A percentile compares a stretch with the other conserved stretches of the same genome.
Conservation (phyloP, 2,329 filamentous ascomycete genomes). For the Aspergillus costaricaensis region DNA sequence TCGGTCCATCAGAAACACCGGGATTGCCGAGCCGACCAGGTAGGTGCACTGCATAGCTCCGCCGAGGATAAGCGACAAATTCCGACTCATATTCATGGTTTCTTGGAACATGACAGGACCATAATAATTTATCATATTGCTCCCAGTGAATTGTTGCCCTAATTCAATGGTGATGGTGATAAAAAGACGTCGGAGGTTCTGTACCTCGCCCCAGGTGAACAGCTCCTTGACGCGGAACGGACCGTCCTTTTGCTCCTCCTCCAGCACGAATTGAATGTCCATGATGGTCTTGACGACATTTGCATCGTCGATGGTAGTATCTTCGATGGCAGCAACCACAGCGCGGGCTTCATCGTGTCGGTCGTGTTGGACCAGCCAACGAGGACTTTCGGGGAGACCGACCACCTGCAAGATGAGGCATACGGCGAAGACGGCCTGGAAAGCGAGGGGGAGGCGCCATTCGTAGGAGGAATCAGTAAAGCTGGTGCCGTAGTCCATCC, state of each 20-base stretch:
- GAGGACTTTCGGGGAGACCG: constrained; percentile 34
- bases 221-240: constrained; percentile 41
- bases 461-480: constrained; percentile 39
- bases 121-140: constrained; percentile 47
- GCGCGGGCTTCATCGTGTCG: constrained; percentile 27
- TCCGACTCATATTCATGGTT: constrained; percentile 44
- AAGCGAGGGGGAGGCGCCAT: constrained; percentile 34
- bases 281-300: constrained; percentile 19
- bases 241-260: constrained; percentile 31
- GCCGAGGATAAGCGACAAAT: constrained; percentile 57
- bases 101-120: constrained; percentile 43
- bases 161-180: constrained; percentile 39
- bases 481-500: constrained; percentile 46
- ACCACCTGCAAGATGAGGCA: constrained; percentile 29
- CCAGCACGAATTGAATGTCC: constrained; percentile 25
- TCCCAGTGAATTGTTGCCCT: constrained; percentile 41
- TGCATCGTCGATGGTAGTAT: constrained; percentile 13
- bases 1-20: constrained; percentile 45
- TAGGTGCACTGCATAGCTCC: constrained; percentile 48
- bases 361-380: constrained; percentile 34
- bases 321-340: constrained; percentile 26
- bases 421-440: constrained; percentile 32
- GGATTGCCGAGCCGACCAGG: constrained; percentile 44
- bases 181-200: constrained; percentile 37
- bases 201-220: constrained; percentile 33